A percentile compares a stretch with the other conserved stretches of the same genome.
These are phyloP conservation scores for Dorcoceras hygrometricum DNA, from an alignment of 257 asterid species.

Conservation along the genomic window DNA sequence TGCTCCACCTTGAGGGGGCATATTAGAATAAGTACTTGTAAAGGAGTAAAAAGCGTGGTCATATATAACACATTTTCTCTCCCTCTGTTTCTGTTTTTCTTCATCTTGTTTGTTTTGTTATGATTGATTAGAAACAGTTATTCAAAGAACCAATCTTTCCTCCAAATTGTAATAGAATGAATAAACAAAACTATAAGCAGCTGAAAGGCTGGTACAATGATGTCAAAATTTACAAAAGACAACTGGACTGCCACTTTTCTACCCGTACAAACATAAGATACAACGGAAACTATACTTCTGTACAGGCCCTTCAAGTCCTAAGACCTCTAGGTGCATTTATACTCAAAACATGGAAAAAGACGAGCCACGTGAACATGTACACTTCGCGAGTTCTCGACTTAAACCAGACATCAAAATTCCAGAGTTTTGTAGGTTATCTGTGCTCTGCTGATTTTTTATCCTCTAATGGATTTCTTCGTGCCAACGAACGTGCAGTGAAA, in stretches of 20 bases:
- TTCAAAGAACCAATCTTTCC: too few relatives aligned
- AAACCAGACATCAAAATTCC: background rate
- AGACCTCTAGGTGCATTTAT: background rate
- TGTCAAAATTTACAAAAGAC: too few relatives aligned
- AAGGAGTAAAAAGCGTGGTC: too few relatives aligned
- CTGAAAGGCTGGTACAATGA: background rate
- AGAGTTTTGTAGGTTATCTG: slow-evolving; percentile 10
- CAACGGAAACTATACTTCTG: background rate
- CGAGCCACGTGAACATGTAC: background rate
- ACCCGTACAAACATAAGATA: background rate
- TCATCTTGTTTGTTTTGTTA: too few relatives aligned
- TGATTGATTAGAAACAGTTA: too few relatives aligned
- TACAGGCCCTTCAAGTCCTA: background rate
- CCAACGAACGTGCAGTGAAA: slow-evolving; percentile 55
- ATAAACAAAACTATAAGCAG: background rate
- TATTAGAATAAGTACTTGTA: too few relatives aligned
- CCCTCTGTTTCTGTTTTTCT: too few relatives aligned
- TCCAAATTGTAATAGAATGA: background rate
- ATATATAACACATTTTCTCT: too few relatives aligned
- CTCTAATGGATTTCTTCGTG: slow-evolving; percentile 40
- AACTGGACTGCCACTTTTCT: background rate
- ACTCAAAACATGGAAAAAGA: background rate
- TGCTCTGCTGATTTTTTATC: background rate
- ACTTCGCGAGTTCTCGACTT: background rate
- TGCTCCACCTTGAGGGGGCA: too few relatives aligned